Percentiles rank a stretch among this genome's conserved stretches.
These are phyloP conservation scores for Lycium barbarum DNA, from an alignment of 257 asterid species.

Conservation along the genomic window DNA sequence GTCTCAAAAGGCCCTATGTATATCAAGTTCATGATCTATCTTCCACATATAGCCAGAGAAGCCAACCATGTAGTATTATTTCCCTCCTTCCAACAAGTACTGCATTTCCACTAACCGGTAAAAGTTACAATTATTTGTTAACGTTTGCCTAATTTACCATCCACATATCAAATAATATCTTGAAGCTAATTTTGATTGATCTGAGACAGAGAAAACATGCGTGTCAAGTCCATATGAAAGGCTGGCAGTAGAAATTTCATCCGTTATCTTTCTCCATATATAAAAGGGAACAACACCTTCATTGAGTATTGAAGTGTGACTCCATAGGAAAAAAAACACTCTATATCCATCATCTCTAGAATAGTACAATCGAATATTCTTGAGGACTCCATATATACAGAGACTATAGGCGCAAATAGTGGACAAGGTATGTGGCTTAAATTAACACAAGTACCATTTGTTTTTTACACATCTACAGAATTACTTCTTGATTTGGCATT, in stretches of 20 bases:
- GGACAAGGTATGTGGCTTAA: constrained; percentile 4
- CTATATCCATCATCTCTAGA: neutral
- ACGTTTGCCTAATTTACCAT: neutral
- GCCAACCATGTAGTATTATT: neutral
- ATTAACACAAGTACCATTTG: neutral
- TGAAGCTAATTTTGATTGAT: neutral
- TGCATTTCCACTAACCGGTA: neutral
- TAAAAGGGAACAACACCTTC: neutral
- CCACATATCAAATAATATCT: constrained; percentile 17
- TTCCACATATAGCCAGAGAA: neutral
- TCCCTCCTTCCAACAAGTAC: neutral
- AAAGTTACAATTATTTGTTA: neutral
- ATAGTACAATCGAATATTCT: neutral
- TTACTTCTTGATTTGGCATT: neutral
- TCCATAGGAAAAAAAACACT: neutral
- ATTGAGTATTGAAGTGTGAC: neutral
- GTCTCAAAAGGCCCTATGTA: neutral
- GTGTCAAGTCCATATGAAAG: neutral
- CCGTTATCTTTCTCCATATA: neutral
- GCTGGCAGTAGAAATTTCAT: neutral
- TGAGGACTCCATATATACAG: neutral
- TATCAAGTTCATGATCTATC: neutral
- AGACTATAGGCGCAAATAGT: neutral
- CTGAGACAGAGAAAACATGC: neutral
- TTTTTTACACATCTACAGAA: neutral